Evolutionary conservation across 2,329 filamentous ascomycete genomes (phyloP).

Genomic region (Exophiala aquamarina): DNA sequence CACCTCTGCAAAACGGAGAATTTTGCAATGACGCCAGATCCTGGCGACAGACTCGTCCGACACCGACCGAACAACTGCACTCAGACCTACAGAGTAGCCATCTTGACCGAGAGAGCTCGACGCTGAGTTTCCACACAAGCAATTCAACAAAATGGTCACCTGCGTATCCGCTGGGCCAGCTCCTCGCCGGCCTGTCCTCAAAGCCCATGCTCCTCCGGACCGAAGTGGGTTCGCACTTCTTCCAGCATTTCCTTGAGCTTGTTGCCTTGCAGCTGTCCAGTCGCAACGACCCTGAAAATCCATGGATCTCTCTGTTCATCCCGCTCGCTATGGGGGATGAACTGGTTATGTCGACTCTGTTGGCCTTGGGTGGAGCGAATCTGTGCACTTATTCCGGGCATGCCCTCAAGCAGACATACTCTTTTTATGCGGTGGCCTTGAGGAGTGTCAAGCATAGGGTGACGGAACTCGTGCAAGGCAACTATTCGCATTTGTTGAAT

Average conservation of each 20-base stretch:
- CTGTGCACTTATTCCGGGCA: neutral
- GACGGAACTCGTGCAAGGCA: neutral
- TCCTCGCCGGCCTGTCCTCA: neutral
- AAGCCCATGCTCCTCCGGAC: neutral
- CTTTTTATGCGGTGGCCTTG: neutral
- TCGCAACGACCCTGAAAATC: slow-evolving; percentile 1
- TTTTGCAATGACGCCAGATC: neutral
- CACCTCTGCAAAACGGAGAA: neutral
- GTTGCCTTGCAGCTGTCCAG: neutral
- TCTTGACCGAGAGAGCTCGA: neutral
- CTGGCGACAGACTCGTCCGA: neutral
- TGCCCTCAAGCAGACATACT: slow-evolving; percentile 1
- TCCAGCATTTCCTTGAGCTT: neutral
- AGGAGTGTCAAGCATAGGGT: neutral
- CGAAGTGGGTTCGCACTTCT: neutral
- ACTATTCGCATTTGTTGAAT: neutral
- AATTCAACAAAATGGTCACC: neutral
- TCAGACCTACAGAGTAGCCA: neutral
- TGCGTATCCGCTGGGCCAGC: neutral
- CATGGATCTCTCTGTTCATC: neutral
- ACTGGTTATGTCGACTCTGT: neutral
- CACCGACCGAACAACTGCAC: neutral
- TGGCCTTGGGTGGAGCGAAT: neutral
- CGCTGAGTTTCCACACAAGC: too few relatives aligned
- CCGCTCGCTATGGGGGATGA: neutral